phyloP scores from a whole-genome alignment of 495 filamentous ascomycete species.

The Coniosporium apollinis region DNA sequence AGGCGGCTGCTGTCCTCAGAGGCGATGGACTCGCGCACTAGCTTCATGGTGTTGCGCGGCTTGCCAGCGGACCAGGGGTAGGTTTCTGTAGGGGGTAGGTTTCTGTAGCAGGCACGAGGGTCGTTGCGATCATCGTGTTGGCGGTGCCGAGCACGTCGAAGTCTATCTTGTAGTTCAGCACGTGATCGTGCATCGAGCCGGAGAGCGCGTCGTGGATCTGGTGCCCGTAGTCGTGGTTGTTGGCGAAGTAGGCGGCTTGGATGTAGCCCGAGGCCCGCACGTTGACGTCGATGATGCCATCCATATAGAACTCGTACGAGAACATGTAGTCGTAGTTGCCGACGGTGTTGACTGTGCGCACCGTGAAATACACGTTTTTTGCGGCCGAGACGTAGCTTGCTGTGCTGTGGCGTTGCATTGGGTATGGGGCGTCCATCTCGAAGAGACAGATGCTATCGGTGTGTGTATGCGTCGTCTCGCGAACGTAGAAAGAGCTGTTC shows the following conservation, averaged over 20 bases:
- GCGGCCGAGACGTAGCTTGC: conserved; percentile 20
- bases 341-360: conserved; percentile 31
- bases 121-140: conserved; percentile 31
- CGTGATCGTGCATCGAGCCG: conserved; percentile 44
- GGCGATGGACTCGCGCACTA: conserved; percentile 27
- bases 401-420: conserved; percentile 29
- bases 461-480: conserved; percentile 25
- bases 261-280: conserved; percentile 43
- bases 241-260: conserved; percentile 33
- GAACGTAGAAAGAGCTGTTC: conserved; percentile 23
- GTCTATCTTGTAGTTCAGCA: conserved; percentile 42
- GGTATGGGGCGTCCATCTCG: conserved; percentile 29
- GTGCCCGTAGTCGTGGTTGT: conserved; percentile 39
- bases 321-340: conserved; percentile 41
- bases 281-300: conserved; percentile 36
- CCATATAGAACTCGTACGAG: conserved; percentile 36
- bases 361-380: conserved; percentile 30
- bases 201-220: conserved; percentile 34
- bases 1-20: conserved; percentile 32
- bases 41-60: conserved; percentile 37
- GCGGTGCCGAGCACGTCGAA: conserved; percentile 34
- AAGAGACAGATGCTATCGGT: conserved; percentile 34
- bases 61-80: conserved; percentile 33
- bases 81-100: conserved; percentile 9
- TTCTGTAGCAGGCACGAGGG: conserved; percentile 22